A percentile compares a stretch with the other conserved stretches of the same genome.
Evolutionary conservation across 768 basidiomycete species (phyloP).

Genomic region (Pleurotus sapidus): DNA sequence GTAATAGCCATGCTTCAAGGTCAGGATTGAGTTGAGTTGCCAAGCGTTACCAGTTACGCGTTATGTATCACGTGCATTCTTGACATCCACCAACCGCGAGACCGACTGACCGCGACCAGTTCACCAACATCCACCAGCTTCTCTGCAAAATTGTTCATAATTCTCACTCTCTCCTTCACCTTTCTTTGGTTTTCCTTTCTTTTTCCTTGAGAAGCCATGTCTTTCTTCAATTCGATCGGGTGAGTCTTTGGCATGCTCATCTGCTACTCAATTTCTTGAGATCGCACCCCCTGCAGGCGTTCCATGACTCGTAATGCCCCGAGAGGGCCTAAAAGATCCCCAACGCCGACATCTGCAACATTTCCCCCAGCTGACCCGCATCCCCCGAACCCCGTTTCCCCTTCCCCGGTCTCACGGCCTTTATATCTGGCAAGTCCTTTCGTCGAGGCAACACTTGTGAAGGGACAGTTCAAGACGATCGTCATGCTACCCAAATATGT

Average conservation of each 20-base stretch:
- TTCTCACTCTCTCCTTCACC: neutral
- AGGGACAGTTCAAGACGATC: conserved; percentile 97
- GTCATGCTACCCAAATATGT: conserved; percentile 94
- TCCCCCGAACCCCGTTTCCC: conserved; percentile 32
- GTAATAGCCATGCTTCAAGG: neutral
- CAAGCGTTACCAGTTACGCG: too few relatives aligned
- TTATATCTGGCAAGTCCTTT: conserved; percentile 94
- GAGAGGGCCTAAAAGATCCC: conserved; percentile 67
- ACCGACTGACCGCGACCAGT: too few relatives aligned
- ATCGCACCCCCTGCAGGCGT: conserved; percentile 38
- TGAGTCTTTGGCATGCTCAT: conserved; percentile 28
- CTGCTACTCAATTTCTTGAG: conserved; percentile 6
- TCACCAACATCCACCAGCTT: too few relatives aligned
- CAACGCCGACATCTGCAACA: conserved; percentile 70
- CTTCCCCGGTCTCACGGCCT: conserved; percentile 52
- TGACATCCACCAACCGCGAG: too few relatives aligned
- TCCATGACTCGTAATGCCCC: conserved; percentile 68
- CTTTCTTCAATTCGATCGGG: conserved; percentile 84
- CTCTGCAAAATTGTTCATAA: neutral
- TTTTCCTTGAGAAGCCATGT: conserved; percentile 41
- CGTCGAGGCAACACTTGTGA: conserved; percentile 94
- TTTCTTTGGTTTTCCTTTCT: neutral
- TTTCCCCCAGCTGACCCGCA: conserved; percentile 46
- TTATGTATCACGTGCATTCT: too few relatives aligned
- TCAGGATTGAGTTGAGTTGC: neutral